Conservation (phyloP, 805 yeast genomes). For the Yamadazyma kitorensis region DNA sequence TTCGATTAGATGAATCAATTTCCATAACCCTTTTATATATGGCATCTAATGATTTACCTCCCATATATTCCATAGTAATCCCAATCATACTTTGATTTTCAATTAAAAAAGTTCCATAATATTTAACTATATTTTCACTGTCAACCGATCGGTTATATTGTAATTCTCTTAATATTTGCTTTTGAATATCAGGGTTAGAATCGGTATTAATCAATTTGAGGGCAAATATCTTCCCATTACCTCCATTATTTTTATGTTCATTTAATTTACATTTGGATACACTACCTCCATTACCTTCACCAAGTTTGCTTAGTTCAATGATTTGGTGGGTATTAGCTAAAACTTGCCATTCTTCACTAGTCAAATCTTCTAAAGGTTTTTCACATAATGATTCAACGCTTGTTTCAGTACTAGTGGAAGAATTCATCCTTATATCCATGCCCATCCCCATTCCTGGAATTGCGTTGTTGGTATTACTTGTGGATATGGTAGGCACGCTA, state of each 20-base stretch:
- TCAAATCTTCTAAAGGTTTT: slow-evolving; percentile 37
- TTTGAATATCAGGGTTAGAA: slow-evolving; percentile 82
- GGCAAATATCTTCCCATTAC: slow-evolving; percentile 72
- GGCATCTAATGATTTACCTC: slow-evolving; percentile 86
- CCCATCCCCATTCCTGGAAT: not conserved
- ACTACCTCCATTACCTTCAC: slow-evolving; percentile 94
- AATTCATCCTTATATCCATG: too few relatives aligned
- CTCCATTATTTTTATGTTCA: slow-evolving; percentile 13
- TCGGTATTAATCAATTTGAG: slow-evolving; percentile 70
- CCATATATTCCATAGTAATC: slow-evolving; percentile 97
- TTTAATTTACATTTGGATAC: slow-evolving; percentile 72
- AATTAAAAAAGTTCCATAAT: slow-evolving; percentile 87
- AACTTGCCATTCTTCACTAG: slow-evolving; percentile 72
- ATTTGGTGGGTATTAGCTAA: slow-evolving; percentile 60
- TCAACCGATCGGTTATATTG: slow-evolving; percentile 82
- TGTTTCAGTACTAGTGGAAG: too few relatives aligned
- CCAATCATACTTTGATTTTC: slow-evolving; percentile 77
- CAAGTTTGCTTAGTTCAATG: slow-evolving; percentile 65
- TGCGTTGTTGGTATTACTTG: not conserved
- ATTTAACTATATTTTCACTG: slow-evolving; percentile 82
- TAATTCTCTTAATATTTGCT: slow-evolving; percentile 86
- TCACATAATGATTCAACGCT: too few relatives aligned
- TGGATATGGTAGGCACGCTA: not conserved
- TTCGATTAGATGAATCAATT: slow-evolving; percentile 69
- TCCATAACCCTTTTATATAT: slow-evolving; percentile 74